Evolutionary conservation across 352 stramenopile genomes (phyloP).

Genomic region (Phytopythium aichiense): DNA sequence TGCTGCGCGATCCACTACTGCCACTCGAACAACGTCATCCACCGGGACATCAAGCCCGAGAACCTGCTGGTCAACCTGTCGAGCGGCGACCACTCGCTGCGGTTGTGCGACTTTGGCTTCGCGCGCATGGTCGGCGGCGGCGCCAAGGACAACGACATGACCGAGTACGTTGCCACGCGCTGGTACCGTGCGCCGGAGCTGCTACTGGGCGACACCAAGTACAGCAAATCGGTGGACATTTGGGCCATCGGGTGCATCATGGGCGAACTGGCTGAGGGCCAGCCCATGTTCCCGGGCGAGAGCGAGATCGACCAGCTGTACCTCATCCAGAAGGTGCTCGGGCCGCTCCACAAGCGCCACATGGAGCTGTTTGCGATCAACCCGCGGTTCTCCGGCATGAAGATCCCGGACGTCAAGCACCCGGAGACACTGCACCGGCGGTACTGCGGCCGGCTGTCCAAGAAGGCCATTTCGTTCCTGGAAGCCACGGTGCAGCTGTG

Average conservation of each 20-base stretch:
- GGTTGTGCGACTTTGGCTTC: conserved; percentile 99
- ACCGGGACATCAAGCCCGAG: conserved; percentile 99
- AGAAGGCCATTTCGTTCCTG: conserved; percentile 81
- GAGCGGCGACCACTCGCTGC: conserved; percentile 93
- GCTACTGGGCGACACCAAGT: conserved; percentile 98
- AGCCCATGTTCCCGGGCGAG: conserved; percentile 98
- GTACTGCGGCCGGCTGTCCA: conserved; percentile 85
- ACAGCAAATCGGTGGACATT: conserved; percentile 95
- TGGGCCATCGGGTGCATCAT: conserved; percentile 98
- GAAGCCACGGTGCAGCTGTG: conserved; percentile 72
- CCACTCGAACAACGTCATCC: conserved; percentile 95
- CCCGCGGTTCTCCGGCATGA: conserved; percentile 89
- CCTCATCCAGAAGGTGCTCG: conserved; percentile 98
- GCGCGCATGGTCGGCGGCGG: conserved; percentile 72
- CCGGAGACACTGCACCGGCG: conserved; percentile 90
- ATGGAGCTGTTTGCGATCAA: conserved; percentile 92
- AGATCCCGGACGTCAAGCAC: conserved; percentile 89
- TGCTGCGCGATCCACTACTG: conserved; percentile 97
- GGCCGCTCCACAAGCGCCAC: conserved; percentile 92
- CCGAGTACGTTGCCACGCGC: conserved; percentile 98
- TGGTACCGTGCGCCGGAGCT: conserved; percentile 99
- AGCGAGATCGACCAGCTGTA: conserved; percentile 99
- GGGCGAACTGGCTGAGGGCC: conserved; percentile 95
- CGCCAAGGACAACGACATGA: conserved; percentile 91
- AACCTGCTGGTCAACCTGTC: conserved; percentile 97